Conservation (phyloP, 2,329 filamentous ascomycete species). For the Colletotrichum aenigma region DNA sequence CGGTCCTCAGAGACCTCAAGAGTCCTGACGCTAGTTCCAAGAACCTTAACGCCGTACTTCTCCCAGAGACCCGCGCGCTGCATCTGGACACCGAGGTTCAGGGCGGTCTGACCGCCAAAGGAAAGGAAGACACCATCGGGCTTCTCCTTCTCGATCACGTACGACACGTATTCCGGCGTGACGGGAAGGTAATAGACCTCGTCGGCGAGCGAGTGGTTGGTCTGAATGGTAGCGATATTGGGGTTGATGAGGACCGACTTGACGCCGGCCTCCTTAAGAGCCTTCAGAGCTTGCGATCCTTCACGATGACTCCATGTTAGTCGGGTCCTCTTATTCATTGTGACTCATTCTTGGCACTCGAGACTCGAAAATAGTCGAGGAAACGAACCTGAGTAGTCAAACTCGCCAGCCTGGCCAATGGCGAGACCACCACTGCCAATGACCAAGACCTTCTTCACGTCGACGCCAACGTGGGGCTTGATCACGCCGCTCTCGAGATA, state of each 20-base stretch:
- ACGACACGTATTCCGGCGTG: constrained; percentile 95
- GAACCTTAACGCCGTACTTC: constrained; percentile 91
- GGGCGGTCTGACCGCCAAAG: constrained; percentile 95
- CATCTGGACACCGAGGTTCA: constrained; percentile 98
- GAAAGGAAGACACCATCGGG: constrained; percentile 97
- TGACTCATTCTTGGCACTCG: constrained; percentile 11
- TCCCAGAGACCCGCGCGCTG: constrained; percentile 95
- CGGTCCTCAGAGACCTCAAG: constrained; percentile 94
- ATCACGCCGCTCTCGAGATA: constrained; percentile 90
- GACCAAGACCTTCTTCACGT: constrained; percentile 96
- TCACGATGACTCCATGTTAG: constrained; percentile 26
- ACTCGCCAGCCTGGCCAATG: constrained; percentile 97
- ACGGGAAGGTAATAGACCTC: constrained; percentile 98
- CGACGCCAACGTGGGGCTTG: constrained; percentile 77
- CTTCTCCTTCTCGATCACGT: constrained; percentile 94
- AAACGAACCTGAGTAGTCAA: constrained; percentile 92
- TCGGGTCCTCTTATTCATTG: not conserved
- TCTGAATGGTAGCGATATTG: constrained; percentile 98
- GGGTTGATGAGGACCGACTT: constrained; percentile 94
- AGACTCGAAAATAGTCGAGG: not conserved
- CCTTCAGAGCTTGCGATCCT: constrained; percentile 97
- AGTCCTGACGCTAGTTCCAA: constrained; percentile 93
- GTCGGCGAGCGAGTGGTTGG: constrained; percentile 92
- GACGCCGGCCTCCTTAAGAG: constrained; percentile 93
- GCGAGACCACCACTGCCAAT: constrained; percentile 94